Percentiles rank a stretch among this genome's conserved stretches.
Conservation (phyloP, 257 asterid species). For the Solanum bulbocastanum region DNA sequence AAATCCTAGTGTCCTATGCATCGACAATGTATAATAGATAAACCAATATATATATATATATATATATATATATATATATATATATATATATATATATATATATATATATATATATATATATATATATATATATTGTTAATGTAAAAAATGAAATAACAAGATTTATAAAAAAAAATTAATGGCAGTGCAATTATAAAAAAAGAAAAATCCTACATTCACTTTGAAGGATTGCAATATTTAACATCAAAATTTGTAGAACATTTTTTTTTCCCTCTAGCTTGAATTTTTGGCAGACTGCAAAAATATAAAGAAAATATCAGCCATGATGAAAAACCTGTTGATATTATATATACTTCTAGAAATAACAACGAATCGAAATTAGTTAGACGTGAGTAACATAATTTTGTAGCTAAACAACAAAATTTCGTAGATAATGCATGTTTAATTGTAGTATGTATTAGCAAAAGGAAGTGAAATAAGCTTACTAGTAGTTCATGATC, state of each 20-base stretch:
- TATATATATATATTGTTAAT: too few relatives aligned
- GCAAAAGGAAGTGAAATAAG: background rate
- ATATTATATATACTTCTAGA: background rate
- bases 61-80: too few relatives aligned
- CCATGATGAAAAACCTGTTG: background rate
- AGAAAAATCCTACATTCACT: background rate
- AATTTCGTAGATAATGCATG: background rate
- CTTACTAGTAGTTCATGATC: slow-evolving; percentile 84
- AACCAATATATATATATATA: too few relatives aligned
- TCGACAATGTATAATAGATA: too few relatives aligned
- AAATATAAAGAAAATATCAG: background rate
- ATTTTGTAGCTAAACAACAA: background rate
- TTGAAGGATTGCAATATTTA: background rate
- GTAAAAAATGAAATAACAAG: background rate
- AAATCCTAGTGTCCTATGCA: background rate
- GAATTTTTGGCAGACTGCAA: slow-evolving; percentile 24
- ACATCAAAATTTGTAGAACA: background rate
- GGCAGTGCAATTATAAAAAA: background rate
- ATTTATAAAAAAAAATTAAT: background rate
- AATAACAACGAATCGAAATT: background rate
- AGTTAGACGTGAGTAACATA: background rate
- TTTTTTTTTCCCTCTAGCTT: slow-evolving; percentile 6
- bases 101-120: too few relatives aligned
- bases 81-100: too few relatives aligned
- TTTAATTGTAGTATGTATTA: background rate